Percentiles rank a stretch among this genome's conserved stretches.
These are phyloP conservation scores for Hordeum marinum DNA, from an alignment of 176 grass and related monocot species.

Conservation along the genomic window DNA sequence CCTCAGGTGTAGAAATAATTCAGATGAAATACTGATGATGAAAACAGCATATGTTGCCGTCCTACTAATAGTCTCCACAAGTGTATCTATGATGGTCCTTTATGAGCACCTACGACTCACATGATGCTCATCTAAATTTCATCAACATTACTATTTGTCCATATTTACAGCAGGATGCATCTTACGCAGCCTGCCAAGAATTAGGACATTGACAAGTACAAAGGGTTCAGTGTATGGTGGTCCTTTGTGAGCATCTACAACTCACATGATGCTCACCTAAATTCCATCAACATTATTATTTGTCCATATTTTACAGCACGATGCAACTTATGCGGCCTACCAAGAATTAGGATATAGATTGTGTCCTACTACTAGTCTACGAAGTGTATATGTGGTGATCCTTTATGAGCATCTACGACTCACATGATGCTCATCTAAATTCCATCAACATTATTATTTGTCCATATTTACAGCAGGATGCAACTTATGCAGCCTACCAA, in stretches of 20 bases:
- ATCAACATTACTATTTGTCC: conserved; percentile 35
- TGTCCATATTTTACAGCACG: conserved; percentile 46
- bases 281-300: conserved; percentile 24
- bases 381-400: conserved; percentile 8
- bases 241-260: conserved; percentile 27
- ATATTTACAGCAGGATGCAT: conserved; percentile 39
- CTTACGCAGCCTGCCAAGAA: conserved; percentile 38
- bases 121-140: conserved; percentile 37
- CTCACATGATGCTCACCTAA: conserved; percentile 21
- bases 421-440: conserved; percentile 33
- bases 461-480: conserved; percentile 41
- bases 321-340: conserved; percentile 12
- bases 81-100: conserved; percentile 32
- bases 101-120: conserved; percentile 19
- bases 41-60: background rate
- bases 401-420: conserved; percentile 31
- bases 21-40: background rate
- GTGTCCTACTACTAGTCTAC: background rate
- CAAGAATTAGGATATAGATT: conserved; percentile 44
- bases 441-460: conserved; percentile 26
- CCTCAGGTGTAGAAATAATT: background rate
- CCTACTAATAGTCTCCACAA: background rate
- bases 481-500: conserved; percentile 24
- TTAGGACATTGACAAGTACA: conserved; percentile 21
- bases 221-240: background rate